These are phyloP conservation scores for Venturia carpophila DNA, from an alignment of 2,329 filamentous ascomycete genomes.

Conservation along the genomic window DNA sequence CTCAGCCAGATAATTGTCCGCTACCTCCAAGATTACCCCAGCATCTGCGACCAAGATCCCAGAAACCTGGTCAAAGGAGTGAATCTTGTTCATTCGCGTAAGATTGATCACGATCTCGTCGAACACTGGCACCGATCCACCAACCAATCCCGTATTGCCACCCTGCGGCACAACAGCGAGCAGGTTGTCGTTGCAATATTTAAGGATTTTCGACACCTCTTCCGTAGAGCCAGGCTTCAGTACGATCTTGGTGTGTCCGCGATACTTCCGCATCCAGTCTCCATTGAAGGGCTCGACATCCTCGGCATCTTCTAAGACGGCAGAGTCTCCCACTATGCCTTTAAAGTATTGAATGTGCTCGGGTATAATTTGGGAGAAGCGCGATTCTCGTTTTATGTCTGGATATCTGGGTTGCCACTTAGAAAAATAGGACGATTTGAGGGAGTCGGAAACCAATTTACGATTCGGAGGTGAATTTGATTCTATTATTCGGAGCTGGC, in stretches of 20 bases:
- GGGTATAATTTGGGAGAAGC: constrained; percentile 62
- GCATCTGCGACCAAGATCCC: constrained; percentile 86
- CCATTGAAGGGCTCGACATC: constrained; percentile 90
- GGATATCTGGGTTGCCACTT: constrained; percentile 50
- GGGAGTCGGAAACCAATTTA: constrained; percentile 32
- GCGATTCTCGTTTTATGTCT: constrained; percentile 67
- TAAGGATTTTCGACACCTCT: constrained; percentile 82
- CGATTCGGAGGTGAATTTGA: constrained; percentile 77
- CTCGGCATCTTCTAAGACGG: constrained; percentile 70
- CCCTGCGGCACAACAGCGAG: constrained; percentile 95
- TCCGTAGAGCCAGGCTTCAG: constrained; percentile 77
- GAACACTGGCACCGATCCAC: constrained; percentile 91
- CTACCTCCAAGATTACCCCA: constrained; percentile 82
- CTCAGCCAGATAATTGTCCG: constrained; percentile 77
- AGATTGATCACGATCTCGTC: constrained; percentile 96
- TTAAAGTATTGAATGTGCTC: constrained; percentile 82
- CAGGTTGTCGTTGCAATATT: constrained; percentile 90
- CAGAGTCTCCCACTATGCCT: constrained; percentile 70
- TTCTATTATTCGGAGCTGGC: constrained; percentile 35
- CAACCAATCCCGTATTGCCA: constrained; percentile 92
- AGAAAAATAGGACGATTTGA: not conserved
- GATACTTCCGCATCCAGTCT: constrained; percentile 99
- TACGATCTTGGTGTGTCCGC: constrained; percentile 79
- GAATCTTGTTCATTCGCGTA: constrained; percentile 81
- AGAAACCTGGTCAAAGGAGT: constrained; percentile 86